Conservation (phyloP, 2,329 filamentous ascomycete species). For the Phaeosphaeria sp. region DNA sequence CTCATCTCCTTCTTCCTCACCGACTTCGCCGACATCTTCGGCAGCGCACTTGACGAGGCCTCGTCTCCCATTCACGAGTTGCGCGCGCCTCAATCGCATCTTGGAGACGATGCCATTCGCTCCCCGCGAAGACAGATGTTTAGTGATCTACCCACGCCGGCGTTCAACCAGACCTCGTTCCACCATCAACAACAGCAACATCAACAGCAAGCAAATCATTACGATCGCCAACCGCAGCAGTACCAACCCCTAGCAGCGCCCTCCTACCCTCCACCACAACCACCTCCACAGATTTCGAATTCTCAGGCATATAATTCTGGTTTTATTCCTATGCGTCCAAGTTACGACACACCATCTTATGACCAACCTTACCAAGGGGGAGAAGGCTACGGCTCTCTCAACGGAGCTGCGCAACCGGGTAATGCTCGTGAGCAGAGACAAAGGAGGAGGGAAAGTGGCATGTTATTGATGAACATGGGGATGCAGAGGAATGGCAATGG, state of each 20-base stretch:
- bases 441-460: slow-evolving; percentile 46
- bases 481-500: slow-evolving; percentile 27
- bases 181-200: slow-evolving; percentile 18
- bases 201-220: slow-evolving; percentile 14
- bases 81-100: slow-evolving; percentile 48
- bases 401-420: slow-evolving; percentile 35
- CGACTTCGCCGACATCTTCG: slow-evolving; percentile 87
- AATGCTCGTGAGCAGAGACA: slow-evolving; percentile 41
- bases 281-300: slow-evolving; percentile 31
- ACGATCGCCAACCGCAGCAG: slow-evolving; percentile 33
- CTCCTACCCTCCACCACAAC: slow-evolving; percentile 32
- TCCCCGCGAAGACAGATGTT: slow-evolving; percentile 72
- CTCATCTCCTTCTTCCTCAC: slow-evolving; percentile 94
- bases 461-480: slow-evolving; percentile 50
- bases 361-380: slow-evolving; percentile 34
- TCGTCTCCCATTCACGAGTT: slow-evolving; percentile 55
- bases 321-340: slow-evolving; percentile 59
- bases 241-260: slow-evolving; percentile 29
- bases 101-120: slow-evolving; percentile 65
- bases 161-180: slow-evolving; percentile 66
- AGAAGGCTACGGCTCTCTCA: slow-evolving; percentile 45
- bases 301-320: slow-evolving; percentile 55
- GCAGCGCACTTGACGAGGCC: slow-evolving; percentile 67
- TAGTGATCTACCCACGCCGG: slow-evolving; percentile 69
- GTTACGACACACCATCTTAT: slow-evolving; percentile 51